Percentiles rank a stretch among this genome's conserved stretches.
Evolutionary conservation across 2,329 filamentous ascomycete genomes (phyloP).

Genomic region (Neophaeococcomyces mojaviensis): DNA sequence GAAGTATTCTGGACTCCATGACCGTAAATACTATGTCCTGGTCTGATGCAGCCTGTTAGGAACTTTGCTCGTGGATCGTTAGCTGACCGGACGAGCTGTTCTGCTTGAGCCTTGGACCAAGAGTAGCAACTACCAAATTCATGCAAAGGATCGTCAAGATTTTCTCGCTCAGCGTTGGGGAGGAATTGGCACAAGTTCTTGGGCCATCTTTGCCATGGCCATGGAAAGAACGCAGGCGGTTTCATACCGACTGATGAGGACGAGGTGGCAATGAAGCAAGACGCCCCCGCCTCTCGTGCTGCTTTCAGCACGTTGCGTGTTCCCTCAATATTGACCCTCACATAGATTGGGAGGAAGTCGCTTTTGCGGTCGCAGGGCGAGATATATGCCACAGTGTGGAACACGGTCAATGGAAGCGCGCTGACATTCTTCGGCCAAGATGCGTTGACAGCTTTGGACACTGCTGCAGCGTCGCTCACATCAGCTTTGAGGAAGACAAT

Average conservation of each 20-base stretch:
- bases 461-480: slow-evolving; percentile 41
- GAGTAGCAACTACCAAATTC: slow-evolving; percentile 44
- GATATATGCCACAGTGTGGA: slow-evolving; percentile 51
- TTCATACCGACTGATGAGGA: slow-evolving; percentile 42
- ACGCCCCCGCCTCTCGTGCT: slow-evolving; percentile 40
- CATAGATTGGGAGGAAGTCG: slow-evolving; percentile 39
- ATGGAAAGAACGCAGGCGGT: slow-evolving; percentile 36
- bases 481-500: slow-evolving; percentile 44
- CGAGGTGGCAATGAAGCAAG: slow-evolving; percentile 47
- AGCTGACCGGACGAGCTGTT: slow-evolving; percentile 43
- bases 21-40: slow-evolving; percentile 49
- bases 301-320: slow-evolving; percentile 44
- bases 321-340: slow-evolving; percentile 45
- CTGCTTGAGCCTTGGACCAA: slow-evolving; percentile 45
- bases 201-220: slow-evolving; percentile 38
- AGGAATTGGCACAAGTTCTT: slow-evolving; percentile 39
- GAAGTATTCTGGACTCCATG: slow-evolving; percentile 34
- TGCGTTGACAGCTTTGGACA: slow-evolving; percentile 39
- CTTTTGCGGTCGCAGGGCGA: slow-evolving; percentile 43
- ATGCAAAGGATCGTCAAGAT: slow-evolving; percentile 25
- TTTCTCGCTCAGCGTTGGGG: slow-evolving; percentile 35
- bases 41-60: slow-evolving; percentile 48
- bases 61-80: slow-evolving; percentile 34
- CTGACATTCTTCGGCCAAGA: slow-evolving; percentile 40
- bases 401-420: slow-evolving; percentile 46